Base-by-base conservation (phyloP, 441 rosid genomes). In the Brassica hybrid region DNA sequence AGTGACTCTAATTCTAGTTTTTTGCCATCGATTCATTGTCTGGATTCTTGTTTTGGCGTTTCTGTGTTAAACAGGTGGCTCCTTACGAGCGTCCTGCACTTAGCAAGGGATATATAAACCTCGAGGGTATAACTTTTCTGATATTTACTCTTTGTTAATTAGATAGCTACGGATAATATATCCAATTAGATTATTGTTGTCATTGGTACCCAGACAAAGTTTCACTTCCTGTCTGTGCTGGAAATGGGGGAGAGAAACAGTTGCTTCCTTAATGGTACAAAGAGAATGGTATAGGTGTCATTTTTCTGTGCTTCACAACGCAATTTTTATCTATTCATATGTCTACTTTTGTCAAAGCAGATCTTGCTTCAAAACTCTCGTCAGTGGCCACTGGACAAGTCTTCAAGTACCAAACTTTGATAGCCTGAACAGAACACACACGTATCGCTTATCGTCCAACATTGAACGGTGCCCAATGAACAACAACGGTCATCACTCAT, bases 51-150 rank as follows among this genome's bases (percentile, higher is more conserved):
- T 30, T 30, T 30, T 30, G 65, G 17, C 0, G 12, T 0, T 34
- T 70, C 16, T 43, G 48, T 54, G 63, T 73, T 71, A 10, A 30
- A 57, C 16, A 81, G 98, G 95, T 56, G n/a, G n/a, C n/a, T n/a
- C n/a, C n/a, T n/a, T n/a, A n/a, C n/a, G n/a, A n/a, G n/a, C n/a
- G n/a, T n/a, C 99, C 98, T 66, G 97, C 99, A 18, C 92, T 95
- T 59, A 93, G 99, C 96, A 95, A 95, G 84, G 98, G 91, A 56
- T 95, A 91, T 81, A 89, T 93, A 41, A 84, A 84, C 71, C 98
- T 92, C 2, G 87, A 85, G 62, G 90, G 94, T 91, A 34, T 7
- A 78, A 72, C 18, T 9, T 6, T 16, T 10, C 17, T n/a, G 6
- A 17, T 61, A 19, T 63, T 2, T 3, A 18, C 10, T 23, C 14